Evolutionary conservation across 495 filamentous ascomycete genomes (phyloP).

Genomic region (Penicillium flavigenum): DNA sequence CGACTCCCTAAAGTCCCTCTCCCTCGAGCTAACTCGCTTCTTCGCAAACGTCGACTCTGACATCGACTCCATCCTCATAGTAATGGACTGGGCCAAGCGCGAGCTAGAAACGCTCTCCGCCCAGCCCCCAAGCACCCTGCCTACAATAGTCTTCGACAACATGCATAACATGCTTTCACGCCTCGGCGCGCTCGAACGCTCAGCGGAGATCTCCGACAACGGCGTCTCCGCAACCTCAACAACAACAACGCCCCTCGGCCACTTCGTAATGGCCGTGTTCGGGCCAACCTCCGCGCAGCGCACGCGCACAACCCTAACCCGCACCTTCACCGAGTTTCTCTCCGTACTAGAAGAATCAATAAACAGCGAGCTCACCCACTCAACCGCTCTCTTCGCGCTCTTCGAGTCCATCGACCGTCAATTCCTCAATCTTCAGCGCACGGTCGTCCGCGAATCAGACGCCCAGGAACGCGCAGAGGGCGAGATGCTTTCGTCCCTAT

Average conservation of each 20-base stretch:
- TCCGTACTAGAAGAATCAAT: conserved; percentile 86
- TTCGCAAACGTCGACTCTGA: conserved; percentile 91
- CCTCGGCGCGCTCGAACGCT: conserved; percentile 64
- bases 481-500: conserved; percentile 78
- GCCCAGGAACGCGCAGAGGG: conserved; percentile 74
- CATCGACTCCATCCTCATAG: conserved; percentile 84
- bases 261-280: conserved; percentile 65
- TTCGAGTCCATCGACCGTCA: conserved; percentile 87
- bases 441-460: conserved; percentile 79
- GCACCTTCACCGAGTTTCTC: conserved; percentile 85
- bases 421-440: conserved; percentile 81
- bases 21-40: conserved; percentile 79
- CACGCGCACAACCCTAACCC: conserved; percentile 74
- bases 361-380: conserved; percentile 74
- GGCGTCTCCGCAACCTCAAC: conserved; percentile 39
- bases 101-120: conserved; percentile 63
- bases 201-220: conserved; percentile 34
- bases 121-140: conserved; percentile 53
- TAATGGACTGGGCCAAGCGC: conserved; percentile 92
- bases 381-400: conserved; percentile 71
- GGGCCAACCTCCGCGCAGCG: conserved; percentile 76
- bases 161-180: conserved; percentile 70
- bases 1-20: conserved; percentile 76
- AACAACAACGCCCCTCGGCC: conserved; percentile 64
- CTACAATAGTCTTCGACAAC: conserved; percentile 72